Percentiles rank a stretch among this genome's conserved stretches.
Evolutionary conservation across 192 early-diverging fungal genomes (phyloP).

Genomic region (Mortierella hygrophila): DNA sequence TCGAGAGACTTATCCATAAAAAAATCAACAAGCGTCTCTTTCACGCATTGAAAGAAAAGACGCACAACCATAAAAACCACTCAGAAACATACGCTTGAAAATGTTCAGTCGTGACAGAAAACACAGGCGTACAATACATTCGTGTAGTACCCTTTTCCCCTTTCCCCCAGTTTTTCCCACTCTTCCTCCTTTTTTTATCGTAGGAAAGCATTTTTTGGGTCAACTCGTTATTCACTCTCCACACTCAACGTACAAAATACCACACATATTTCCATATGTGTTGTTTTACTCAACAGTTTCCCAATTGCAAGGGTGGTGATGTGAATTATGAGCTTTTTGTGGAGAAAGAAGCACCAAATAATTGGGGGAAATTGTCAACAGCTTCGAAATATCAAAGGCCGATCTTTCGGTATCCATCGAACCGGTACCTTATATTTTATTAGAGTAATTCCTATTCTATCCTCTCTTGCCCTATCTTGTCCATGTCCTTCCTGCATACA

Average conservation of each 20-base stretch:
- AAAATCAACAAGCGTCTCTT: neutral
- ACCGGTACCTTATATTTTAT: constrained; percentile 5
- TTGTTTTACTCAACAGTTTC: neutral
- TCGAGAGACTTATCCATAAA: neutral
- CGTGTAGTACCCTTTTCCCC: too few species aligned
- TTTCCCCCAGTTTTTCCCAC: neutral
- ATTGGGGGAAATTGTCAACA: neutral
- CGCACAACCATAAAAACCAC: too few species aligned
- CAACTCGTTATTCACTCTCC: neutral
- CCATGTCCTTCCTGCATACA: neutral
- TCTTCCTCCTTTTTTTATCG: neutral
- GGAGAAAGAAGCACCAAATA: constrained; percentile 1
- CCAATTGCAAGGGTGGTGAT: neutral
- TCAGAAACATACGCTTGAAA: too few species aligned
- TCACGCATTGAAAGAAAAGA: neutral
- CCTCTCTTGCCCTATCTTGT: neutral
- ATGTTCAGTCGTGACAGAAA: neutral
- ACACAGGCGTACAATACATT: neutral
- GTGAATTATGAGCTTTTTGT: neutral
- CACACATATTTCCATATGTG: neutral
- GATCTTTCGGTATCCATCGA: neutral
- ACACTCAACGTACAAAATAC: neutral
- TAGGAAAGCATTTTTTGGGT: neutral
- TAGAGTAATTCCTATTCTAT: neutral
- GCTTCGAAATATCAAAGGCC: neutral